Conservation (phyloP, 495 filamentous ascomycete species). For the Amphirosellinia nigrospora region DNA sequence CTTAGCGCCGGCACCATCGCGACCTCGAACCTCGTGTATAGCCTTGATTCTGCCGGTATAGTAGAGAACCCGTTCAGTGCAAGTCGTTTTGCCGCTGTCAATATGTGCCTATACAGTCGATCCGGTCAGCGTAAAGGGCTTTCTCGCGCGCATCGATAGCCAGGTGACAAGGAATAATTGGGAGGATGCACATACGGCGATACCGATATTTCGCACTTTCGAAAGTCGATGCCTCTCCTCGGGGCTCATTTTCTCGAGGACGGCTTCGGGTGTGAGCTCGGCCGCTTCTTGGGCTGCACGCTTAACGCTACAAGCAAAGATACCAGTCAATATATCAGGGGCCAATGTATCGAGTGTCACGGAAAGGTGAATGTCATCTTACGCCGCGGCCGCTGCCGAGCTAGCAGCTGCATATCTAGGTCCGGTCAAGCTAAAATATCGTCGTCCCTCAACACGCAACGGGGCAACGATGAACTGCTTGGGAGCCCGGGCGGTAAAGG, state of each 20-base stretch:
- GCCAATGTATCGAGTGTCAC: background rate
- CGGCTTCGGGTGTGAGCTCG: slow-evolving; percentile 53
- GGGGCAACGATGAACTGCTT: slow-evolving; percentile 37
- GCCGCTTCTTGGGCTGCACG: slow-evolving; percentile 52
- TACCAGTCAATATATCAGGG: background rate
- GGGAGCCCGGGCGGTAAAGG: slow-evolving; percentile 27
- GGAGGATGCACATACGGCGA: slow-evolving; percentile 70
- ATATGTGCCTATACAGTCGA: slow-evolving; percentile 79
- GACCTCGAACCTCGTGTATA: slow-evolving; percentile 97
- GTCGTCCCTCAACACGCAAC: slow-evolving; percentile 36
- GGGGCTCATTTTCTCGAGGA: slow-evolving; percentile 68
- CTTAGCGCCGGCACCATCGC: slow-evolving; percentile 95
- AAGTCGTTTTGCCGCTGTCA: slow-evolving; percentile 98
- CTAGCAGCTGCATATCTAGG: slow-evolving; percentile 34
- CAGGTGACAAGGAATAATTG: background rate
- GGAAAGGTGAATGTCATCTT: slow-evolving; percentile 9
- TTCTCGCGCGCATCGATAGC: background rate
- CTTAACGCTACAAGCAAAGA: slow-evolving; percentile 42
- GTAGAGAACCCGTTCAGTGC: slow-evolving; percentile 95
- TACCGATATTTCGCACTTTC: slow-evolving; percentile 93
- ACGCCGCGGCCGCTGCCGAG: slow-evolving; percentile 35
- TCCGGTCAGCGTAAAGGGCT: slow-evolving; percentile 29
- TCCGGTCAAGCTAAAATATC: slow-evolving; percentile 40
- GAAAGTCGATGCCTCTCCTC: slow-evolving; percentile 77
- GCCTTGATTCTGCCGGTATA: slow-evolving; percentile 97